Conservation (phyloP, 345 rosid species). For the Rhodamnia argentea region DNA sequence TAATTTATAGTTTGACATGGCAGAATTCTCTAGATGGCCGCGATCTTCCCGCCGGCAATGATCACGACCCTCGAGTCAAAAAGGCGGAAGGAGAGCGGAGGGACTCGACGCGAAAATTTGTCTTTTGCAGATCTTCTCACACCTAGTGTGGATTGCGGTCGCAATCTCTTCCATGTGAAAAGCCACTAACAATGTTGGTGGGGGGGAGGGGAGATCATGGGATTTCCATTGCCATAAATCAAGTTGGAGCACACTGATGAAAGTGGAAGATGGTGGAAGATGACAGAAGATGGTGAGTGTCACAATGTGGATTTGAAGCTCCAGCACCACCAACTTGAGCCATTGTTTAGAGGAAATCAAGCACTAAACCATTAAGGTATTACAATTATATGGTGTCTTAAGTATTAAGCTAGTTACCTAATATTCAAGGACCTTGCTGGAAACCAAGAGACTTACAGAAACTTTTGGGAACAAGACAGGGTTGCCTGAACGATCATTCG, state of each 20-base stretch:
- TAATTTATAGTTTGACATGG: not conserved
- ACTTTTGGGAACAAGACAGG: no score
- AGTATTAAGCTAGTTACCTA: no score
- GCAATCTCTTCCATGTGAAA: not conserved
- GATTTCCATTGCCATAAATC: not conserved
- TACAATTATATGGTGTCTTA: no score
- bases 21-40: not conserved
- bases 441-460: no score
- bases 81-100: not conserved
- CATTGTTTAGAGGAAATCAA: no score
- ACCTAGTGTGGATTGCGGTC: not conserved
- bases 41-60: not conserved
- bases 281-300: constrained; percentile 15
- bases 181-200: not conserved
- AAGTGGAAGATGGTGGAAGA: constrained; percentile 32
- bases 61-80: not conserved
- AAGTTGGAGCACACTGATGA: constrained; percentile 14
- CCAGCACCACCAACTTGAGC: no score
- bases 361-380: no score
- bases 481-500: no score
- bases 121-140: not conserved
- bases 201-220: not conserved
- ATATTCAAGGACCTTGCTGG: no score
- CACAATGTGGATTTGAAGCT: not conserved
- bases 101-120: not conserved